Percentiles rank a stretch among this genome's conserved stretches.
Evolutionary conservation across 768 basidiomycete species (phyloP).

Genomic region (Sistotremastrum niveocremeum): DNA sequence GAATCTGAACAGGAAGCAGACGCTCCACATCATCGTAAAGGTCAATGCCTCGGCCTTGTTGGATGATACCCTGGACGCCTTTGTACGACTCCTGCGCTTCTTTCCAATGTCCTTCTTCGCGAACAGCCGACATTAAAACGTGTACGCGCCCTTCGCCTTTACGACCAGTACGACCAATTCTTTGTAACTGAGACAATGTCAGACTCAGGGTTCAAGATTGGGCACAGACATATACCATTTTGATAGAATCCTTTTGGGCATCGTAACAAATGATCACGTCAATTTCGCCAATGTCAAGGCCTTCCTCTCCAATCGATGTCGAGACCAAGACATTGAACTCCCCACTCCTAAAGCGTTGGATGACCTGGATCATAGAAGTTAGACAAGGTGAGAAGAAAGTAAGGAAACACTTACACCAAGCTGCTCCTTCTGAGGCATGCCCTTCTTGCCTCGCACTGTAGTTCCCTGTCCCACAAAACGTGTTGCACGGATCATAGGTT

Average conservation of each 20-base stretch:
- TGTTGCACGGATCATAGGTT: slow-evolving; percentile 66
- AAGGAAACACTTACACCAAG: slow-evolving; percentile 45
- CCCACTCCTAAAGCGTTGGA: slow-evolving; percentile 75
- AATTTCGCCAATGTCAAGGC: slow-evolving; percentile 94
- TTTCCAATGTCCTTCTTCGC: slow-evolving; percentile 85
- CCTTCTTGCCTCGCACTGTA: slow-evolving; percentile 76
- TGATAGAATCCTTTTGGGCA: slow-evolving; percentile 88
- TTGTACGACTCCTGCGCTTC: slow-evolving; percentile 77
- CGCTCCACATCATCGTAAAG: slow-evolving; percentile 88
- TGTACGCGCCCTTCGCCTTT: slow-evolving; percentile 84
- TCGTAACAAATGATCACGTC: slow-evolving; percentile 96
- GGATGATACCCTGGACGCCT: slow-evolving; percentile 80
- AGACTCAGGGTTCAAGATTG: not conserved
- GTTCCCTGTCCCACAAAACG: slow-evolving; percentile 86
- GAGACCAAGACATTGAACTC: slow-evolving; percentile 88
- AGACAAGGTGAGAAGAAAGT: slow-evolving; percentile 4
- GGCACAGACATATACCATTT: slow-evolving; percentile 52
- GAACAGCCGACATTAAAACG: slow-evolving; percentile 77
- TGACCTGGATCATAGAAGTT: slow-evolving; percentile 37
- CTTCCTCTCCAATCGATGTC: slow-evolving; percentile 96
- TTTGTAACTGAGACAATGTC: slow-evolving; percentile 57
- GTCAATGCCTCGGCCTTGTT: slow-evolving; percentile 75
- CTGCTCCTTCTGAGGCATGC: slow-evolving; percentile 85
- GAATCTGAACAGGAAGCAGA: slow-evolving; percentile 63
- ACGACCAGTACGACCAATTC: slow-evolving; percentile 89